Evolutionary conservation across 495 filamentous ascomycete species (phyloP).

Genomic region (Penicillium robsamsonii): DNA sequence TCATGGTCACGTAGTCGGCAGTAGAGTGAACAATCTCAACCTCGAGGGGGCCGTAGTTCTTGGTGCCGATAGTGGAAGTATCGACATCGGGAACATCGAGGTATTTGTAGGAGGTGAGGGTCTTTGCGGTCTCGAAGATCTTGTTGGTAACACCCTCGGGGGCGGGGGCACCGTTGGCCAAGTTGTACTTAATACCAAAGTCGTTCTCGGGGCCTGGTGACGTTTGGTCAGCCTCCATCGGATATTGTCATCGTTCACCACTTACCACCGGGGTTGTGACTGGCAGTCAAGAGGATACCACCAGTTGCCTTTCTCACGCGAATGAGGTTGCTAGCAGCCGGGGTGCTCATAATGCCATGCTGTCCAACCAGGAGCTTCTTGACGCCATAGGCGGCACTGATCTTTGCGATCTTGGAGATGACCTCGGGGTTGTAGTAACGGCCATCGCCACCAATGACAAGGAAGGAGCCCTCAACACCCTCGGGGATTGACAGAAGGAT

Average conservation of each 20-base stretch:
- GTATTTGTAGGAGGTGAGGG: constrained; percentile 86
- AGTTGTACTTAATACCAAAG: constrained; percentile 99
- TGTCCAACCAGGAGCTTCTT: constrained; percentile 98
- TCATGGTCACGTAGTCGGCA: constrained; percentile 86
- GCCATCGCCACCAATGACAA: constrained; percentile 97
- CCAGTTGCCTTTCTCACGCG: constrained; percentile 90
- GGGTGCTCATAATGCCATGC: constrained; percentile 92
- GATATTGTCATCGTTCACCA: constrained; percentile 7
- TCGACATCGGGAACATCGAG: constrained; percentile 84
- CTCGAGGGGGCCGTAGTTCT: constrained; percentile 80
- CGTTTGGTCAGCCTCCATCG: constrained; percentile 1
- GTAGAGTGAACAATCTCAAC: constrained; percentile 94
- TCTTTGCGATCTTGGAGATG: constrained; percentile 95
- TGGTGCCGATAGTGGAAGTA: constrained; percentile 74
- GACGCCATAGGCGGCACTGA: constrained; percentile 93
- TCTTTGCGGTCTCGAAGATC: constrained; percentile 88
- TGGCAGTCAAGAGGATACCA: constrained; percentile 93
- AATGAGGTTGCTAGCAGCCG: constrained; percentile 93
- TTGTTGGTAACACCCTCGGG: constrained; percentile 96
- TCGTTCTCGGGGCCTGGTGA: constrained; percentile 78
- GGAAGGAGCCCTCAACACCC: constrained; percentile 78
- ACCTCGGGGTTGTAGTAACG: constrained; percentile 97
- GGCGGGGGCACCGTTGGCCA: constrained; percentile 90
- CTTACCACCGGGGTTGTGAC: constrained; percentile 96
- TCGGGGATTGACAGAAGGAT: constrained; percentile 96